Percentiles rank a stretch among this genome's conserved stretches.
Evolutionary conservation across 176 grass and related monocot genomes (phyloP).

Genomic region (Ananas comosus): DNA sequence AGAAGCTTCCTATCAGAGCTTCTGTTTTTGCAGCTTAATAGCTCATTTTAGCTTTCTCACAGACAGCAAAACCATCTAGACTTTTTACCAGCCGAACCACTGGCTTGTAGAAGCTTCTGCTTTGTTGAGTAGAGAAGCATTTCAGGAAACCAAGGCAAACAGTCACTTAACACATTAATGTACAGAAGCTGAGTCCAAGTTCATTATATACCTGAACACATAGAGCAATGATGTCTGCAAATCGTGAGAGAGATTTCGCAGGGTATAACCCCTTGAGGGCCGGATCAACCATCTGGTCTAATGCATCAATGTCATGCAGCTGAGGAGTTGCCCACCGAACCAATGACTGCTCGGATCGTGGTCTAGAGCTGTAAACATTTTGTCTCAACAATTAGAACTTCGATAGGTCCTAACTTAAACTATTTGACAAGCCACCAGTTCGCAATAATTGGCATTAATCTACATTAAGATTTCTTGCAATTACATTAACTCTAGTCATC

Average conservation of each 20-base stretch:
- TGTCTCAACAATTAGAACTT: neutral
- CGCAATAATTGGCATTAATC: no score
- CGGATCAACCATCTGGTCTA: slow-evolving; percentile 75
- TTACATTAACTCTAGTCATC: neutral
- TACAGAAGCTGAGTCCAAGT: neutral
- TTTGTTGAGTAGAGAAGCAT: no score
- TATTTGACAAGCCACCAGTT: no score
- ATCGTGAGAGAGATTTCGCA: slow-evolving; percentile 68
- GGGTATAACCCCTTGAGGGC: slow-evolving; percentile 60
- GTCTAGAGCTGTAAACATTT: slow-evolving; percentile 31
- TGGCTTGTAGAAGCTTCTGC: no score
- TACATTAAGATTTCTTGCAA: neutral
- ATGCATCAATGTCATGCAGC: slow-evolving; percentile 68
- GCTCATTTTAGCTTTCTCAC: no score
- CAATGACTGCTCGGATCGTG: slow-evolving; percentile 50
- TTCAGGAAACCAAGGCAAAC: no score
- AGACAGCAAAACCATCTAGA: no score
- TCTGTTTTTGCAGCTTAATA: no score
- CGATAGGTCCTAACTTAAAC: neutral
- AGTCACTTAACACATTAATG: neutral
- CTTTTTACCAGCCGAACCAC: no score
- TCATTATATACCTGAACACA: slow-evolving; percentile 57
- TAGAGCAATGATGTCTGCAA: slow-evolving; percentile 55
- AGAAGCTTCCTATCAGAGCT: no score
- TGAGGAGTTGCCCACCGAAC: slow-evolving; percentile 63